phyloP scores from a whole-genome alignment of 1,284 basidiomycete species.

The Pyrrhoderma noxium region DNA sequence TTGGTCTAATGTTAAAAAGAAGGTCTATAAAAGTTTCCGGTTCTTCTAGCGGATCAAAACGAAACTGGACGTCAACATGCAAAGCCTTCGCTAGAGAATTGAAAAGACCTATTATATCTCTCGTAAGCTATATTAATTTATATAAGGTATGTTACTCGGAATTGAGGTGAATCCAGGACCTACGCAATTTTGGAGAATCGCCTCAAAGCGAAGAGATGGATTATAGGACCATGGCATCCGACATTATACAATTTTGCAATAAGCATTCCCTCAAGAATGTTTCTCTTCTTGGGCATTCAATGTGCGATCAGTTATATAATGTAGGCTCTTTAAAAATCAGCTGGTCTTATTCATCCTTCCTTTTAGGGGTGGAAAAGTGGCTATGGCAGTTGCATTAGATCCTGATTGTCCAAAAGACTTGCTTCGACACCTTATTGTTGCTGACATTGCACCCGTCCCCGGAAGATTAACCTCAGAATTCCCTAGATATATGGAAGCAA shows the following conservation, averaged over 20 bases:
- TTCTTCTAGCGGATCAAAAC: slow-evolving; percentile 59
- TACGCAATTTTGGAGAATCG: slow-evolving; percentile 79
- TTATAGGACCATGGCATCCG: slow-evolving; percentile 66
- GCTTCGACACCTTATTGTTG: slow-evolving; percentile 65
- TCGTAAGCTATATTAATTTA: slow-evolving; percentile 46
- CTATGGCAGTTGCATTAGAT: slow-evolving; percentile 70
- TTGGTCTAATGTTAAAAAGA: background rate
- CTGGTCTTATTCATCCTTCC: background rate
- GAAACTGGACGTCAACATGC: slow-evolving; percentile 71
- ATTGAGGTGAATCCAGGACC: slow-evolving; percentile 42
- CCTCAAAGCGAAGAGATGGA: slow-evolving; percentile 66
- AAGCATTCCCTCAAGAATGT: slow-evolving; percentile 49
- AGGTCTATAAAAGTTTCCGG: slow-evolving; percentile 3
- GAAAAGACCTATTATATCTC: slow-evolving; percentile 57
- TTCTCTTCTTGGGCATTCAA: slow-evolving; percentile 77
- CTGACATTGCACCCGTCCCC: slow-evolving; percentile 71
- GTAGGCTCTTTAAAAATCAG: background rate
- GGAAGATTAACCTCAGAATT: slow-evolving; percentile 62
- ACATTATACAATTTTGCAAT: slow-evolving; percentile 57
- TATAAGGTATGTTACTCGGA: background rate
- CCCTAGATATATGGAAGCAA: slow-evolving; percentile 55
- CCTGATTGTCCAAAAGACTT: slow-evolving; percentile 38
- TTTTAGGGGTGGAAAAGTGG: slow-evolving; percentile 82
- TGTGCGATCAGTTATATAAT: too few relatives aligned
- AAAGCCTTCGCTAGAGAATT: slow-evolving; percentile 56